These are phyloP conservation scores for Plenodomus tracheiphilus DNA, from an alignment of 2,329 filamentous ascomycete genomes.

Conservation along the genomic window DNA sequence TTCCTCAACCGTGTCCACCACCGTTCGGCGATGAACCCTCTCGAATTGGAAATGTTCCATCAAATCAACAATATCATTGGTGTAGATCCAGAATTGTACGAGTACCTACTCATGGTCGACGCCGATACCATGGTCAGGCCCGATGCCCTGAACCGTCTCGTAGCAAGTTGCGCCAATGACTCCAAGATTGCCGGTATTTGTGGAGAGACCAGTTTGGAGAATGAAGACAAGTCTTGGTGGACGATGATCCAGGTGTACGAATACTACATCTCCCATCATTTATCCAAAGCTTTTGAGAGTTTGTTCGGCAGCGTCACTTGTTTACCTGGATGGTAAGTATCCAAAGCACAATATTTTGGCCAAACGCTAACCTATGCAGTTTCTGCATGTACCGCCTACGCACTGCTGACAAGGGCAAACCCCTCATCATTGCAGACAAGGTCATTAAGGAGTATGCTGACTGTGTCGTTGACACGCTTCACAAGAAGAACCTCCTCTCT, in stretches of 20 bases:
- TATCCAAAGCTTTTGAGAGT: conserved; percentile 96
- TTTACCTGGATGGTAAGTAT: conserved; percentile 93
- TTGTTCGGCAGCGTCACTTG: conserved; percentile 98
- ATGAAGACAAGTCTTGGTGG: conserved; percentile 95
- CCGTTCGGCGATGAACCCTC: conserved; percentile 88
- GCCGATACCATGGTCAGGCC: conserved; percentile 93
- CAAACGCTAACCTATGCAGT: conserved; percentile 56
- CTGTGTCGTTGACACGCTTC: conserved; percentile 87
- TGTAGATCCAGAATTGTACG: conserved; percentile 94
- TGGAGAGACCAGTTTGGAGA: conserved; percentile 93
- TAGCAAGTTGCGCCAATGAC: conserved; percentile 90
- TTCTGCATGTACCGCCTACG: conserved; percentile 98
- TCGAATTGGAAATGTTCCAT: conserved; percentile 98
- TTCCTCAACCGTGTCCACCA: conserved; percentile 98
- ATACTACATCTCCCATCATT: conserved; percentile 97
- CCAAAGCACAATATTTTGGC: not conserved
- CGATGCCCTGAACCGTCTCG: conserved; percentile 88
- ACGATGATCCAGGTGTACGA: conserved; percentile 99
- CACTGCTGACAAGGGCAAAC: conserved; percentile 90
- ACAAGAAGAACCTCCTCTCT: conserved; percentile 90
- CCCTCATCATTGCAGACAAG: conserved; percentile 87
- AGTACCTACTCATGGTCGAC: conserved; percentile 96
- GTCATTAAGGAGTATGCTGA: conserved; percentile 88
- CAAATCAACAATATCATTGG: conserved; percentile 99
- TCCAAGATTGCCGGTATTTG: conserved; percentile 97